A percentile compares a stretch with the other conserved stretches of the same genome.
Evolutionary conservation across 345 rosid genomes (phyloP).

Genomic region (Moricandia arvensis): DNA sequence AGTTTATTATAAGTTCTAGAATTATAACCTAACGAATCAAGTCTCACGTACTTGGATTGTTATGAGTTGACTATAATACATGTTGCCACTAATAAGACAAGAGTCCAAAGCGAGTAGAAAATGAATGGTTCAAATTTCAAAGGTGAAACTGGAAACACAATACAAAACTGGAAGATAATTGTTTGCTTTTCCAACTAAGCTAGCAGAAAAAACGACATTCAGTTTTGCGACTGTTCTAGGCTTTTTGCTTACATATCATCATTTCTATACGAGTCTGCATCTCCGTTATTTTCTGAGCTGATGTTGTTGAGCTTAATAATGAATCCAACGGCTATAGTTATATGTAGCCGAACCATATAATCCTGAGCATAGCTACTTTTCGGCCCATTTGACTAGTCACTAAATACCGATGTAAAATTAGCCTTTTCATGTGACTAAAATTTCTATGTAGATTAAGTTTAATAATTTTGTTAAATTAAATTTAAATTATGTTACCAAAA

Average conservation of each 20-base stretch:
- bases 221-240: not conserved
- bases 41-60: not conserved
- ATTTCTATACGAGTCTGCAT: not conserved
- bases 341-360: not conserved
- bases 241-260: not conserved
- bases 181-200: not conserved
- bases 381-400: not conserved
- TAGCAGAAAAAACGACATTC: not conserved
- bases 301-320: not conserved
- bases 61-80: not conserved
- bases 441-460: not conserved
- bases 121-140: not conserved
- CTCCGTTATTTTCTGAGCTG: not conserved
- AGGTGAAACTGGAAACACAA: not conserved
- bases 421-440: slow-evolving; percentile 1
- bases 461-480: not conserved
- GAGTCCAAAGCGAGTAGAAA: not conserved
- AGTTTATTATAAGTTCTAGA: not conserved
- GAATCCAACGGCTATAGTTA: not conserved
- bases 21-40: not conserved
- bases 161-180: not conserved
- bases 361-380: not conserved
- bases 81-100: not conserved
- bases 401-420: not conserved
- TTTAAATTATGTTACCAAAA: no score